Base-by-base conservation (phyloP, 2,329 filamentous ascomycete genomes). In the Scedosporium minutisporum region DNA sequence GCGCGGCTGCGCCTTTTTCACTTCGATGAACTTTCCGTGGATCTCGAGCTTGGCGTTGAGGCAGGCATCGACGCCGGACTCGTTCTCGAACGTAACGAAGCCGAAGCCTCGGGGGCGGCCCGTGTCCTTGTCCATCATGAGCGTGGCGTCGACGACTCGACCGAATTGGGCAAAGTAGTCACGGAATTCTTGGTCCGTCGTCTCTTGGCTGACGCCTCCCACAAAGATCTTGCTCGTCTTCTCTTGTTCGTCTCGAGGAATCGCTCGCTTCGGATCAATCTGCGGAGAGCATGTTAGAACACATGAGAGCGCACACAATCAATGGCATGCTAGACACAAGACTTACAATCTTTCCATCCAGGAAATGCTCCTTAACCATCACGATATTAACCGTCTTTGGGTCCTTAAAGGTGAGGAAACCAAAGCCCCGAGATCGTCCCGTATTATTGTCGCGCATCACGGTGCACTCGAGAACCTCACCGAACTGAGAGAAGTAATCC, bases 91-190 rank as follows among this genome's bases (percentile, higher is more conserved):
- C 0, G 95, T 99, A 61, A 99, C 95, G 74, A 99, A 99, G 14
- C 95, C 95, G 71, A 99, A 99, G 1, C 95, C 95, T 71, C 95
- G 85, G 2, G 95, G 95, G 48, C 95, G 86, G n/a, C 95, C 95
- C 0, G 95, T 99, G 74, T 99, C 95, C 77, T 99, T 99, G 74
- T 99, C 95, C 87, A 99, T 99, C 95, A 99, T 99, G 2, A 99
- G 85, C 0, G 95, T 99, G 1, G 95, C 95, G 76, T 99, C 95
- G 46, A 99, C 88, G 21, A 99, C 95, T 65, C 93, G 88, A 29
- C 95, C 95, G 70, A 97, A 99, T 71, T 96, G 91, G 71, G 90
- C 91, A 77, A 99, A 99, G 77, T 96, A 99, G 64, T 95, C 88
- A 71, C 91, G 92, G 74, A 99, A 99, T 72, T 97, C 92, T 65